Conservation (phyloP, 2,329 filamentous ascomycete species). For the Penicillium sp. region DNA sequence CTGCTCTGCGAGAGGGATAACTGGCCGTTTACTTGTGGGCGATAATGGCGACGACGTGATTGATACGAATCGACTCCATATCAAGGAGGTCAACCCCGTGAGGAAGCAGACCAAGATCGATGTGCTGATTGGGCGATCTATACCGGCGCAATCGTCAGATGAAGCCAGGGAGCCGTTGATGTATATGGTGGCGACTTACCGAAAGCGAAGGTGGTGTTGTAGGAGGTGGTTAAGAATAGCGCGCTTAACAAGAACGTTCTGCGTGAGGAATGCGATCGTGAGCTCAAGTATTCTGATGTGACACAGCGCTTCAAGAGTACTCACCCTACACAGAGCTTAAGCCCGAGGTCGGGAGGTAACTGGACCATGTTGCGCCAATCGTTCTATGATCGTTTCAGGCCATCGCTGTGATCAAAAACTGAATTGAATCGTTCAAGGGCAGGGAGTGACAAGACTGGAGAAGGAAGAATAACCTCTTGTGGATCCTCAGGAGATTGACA, state of each 20-base stretch:
- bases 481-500: conserved; percentile 24
- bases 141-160: conserved; percentile 12
- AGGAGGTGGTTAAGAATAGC: conserved; percentile 34
- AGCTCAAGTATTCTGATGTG: conserved; percentile 14
- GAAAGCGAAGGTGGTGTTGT: conserved; percentile 40
- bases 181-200: conserved; percentile 28
- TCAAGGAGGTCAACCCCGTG: conserved; percentile 39
- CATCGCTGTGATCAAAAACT: conserved; percentile 14
- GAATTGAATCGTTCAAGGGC: conserved; percentile 2
- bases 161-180: conserved; percentile 1
- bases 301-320: conserved; percentile 11
- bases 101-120: conserved; percentile 42
- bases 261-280: conserved; percentile 12
- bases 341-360: conserved; percentile 31
- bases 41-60: conserved; percentile 23
- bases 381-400: conserved; percentile 7
- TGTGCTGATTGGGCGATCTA: conserved; percentile 48
- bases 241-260: conserved; percentile 36
- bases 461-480: conserved; percentile 9
- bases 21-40: conserved; percentile 26
- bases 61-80: conserved; percentile 35
- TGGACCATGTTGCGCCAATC: conserved; percentile 25
- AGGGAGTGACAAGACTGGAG: conserved; percentile 1
- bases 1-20: conserved; percentile 29
- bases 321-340: conserved; percentile 35